Base-by-base conservation (phyloP, 1,284 basidiomycete species). In the Phylloporus sp. region DNA sequence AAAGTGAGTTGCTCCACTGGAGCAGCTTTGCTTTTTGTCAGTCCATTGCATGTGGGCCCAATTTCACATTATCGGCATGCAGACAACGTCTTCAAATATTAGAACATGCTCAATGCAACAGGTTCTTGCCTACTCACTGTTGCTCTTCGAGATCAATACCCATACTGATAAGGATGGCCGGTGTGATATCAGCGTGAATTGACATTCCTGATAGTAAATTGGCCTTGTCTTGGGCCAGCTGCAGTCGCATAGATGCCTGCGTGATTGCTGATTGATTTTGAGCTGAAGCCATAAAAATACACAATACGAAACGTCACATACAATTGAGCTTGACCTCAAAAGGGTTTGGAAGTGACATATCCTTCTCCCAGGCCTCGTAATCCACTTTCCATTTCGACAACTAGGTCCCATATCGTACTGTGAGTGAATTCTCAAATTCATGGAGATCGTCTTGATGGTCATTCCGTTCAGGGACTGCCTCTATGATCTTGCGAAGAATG, bases 121-220 rank as follows among this genome's bases (percentile, higher is more conserved):
- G 32, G 32, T 32, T 8, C 20, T 52, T 27, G 14, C 5, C 20
- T 25, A 52, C 63, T 67, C 39, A 67, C 66, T 67, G 60, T 37
- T 67, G 66, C 4, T 64, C 60, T 29, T 67, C 60, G 0, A 67
- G n/a, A 11, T 67, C 62, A 5, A 67, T 41, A 0, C 66, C 63
- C 0, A 53, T 59, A n/a, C 62, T 45, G 14, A 67, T 64, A 10
- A 68, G 60, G 1, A 32, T 12, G 15, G 63, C 60, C 17, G 56
- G 56, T 4, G 63, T 53, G 56, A 68, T n/a, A 4, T 65, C 37
- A 0, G 39, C 3, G 23, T 68, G 60, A 6, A 64, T 14, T 2
- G n/a, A 23, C 14, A 19, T 27, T 20, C 14, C 49, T n/a, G 10
- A 7, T 15, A n/a, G 5, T 15, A 17, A 7, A 11, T 23, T 45